Percentiles rank a stretch among this genome's conserved stretches.
Evolutionary conservation across 2,329 filamentous ascomycete species (phyloP).

Genomic region (Trichoderma cornu-damae): DNA sequence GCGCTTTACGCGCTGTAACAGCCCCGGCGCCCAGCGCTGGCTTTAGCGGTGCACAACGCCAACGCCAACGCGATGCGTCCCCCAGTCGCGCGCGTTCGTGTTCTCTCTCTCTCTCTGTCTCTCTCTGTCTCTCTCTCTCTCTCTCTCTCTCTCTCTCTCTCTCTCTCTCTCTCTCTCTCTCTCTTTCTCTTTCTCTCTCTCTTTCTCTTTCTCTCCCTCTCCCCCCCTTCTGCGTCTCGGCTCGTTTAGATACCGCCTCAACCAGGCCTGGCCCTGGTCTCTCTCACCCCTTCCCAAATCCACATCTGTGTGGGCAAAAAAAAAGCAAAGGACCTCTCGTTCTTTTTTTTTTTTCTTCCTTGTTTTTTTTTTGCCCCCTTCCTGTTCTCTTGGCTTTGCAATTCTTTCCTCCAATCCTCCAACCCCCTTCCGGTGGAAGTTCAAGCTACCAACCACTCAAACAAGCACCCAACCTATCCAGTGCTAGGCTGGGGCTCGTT

Average conservation of each 20-base stretch:
- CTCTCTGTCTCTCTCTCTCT: no score
- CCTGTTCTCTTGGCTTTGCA: no score
- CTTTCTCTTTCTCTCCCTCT: no score
- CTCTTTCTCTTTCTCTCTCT: neutral
- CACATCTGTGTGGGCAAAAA: conserved; percentile 15
- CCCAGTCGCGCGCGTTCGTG: conserved; percentile 21
- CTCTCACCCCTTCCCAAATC: conserved; percentile 18
- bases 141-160: no score
- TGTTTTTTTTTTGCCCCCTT: neutral
- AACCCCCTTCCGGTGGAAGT: no score
- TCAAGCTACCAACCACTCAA: no score
- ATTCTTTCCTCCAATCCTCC: no score
- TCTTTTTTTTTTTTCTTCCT: neutral
- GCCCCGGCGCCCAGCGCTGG: neutral
- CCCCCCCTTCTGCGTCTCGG: neutral
- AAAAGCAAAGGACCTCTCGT: conserved; percentile 9
- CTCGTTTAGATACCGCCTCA: conserved; percentile 23
- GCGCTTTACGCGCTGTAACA: conserved; percentile 5
- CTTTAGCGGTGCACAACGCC: conserved; percentile 16
- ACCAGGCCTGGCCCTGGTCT: conserved; percentile 7
- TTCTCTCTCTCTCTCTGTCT: no score
- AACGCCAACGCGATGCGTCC: conserved; percentile 23
- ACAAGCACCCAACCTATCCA: neutral
- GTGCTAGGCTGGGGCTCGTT: neutral
- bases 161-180: no score